Percentiles rank a stretch among this genome's conserved stretches.
phyloP scores from a whole-genome alignment of 345 rosid species.

The Sonneratia caseolaris region DNA sequence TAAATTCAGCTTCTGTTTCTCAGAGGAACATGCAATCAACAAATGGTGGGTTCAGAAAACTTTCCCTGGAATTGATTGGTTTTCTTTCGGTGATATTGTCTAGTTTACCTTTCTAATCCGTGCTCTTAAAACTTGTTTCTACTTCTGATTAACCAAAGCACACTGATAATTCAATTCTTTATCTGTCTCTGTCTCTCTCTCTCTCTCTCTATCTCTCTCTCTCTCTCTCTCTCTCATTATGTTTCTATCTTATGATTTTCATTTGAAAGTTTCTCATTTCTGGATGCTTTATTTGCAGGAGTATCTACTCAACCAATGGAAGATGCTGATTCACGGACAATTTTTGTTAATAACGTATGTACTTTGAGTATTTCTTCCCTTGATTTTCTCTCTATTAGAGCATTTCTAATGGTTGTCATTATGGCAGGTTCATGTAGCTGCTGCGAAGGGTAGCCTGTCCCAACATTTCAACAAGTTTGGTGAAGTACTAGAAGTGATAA shows the following conservation, averaged over 20 bases:
- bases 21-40: slow-evolving; percentile 30
- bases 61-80: not conserved
- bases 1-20: slow-evolving; percentile 27
- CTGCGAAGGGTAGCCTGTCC: slow-evolving; percentile 84
- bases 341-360: slow-evolving; percentile 81
- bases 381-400: slow-evolving; percentile 6
- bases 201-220: too few species aligned
- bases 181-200: not conserved
- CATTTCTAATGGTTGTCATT: slow-evolving; percentile 12
- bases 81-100: not conserved
- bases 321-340: slow-evolving; percentile 81
- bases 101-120: not conserved
- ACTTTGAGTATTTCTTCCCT: not conserved
- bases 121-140: not conserved
- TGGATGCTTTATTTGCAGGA: slow-evolving; percentile 3
- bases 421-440: slow-evolving; percentile 87
- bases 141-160: not conserved
- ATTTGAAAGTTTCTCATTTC: not conserved
- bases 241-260: not conserved
- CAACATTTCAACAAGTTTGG: slow-evolving; percentile 90
- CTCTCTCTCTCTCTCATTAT: not conserved
- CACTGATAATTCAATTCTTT: not conserved
- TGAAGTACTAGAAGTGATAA: slow-evolving; percentile 78
- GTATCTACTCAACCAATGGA: slow-evolving; percentile 52
- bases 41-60: slow-evolving; percentile 42